Evolutionary conservation across 345 rosid species (phyloP).

Genomic region (Brassica carinata): DNA sequence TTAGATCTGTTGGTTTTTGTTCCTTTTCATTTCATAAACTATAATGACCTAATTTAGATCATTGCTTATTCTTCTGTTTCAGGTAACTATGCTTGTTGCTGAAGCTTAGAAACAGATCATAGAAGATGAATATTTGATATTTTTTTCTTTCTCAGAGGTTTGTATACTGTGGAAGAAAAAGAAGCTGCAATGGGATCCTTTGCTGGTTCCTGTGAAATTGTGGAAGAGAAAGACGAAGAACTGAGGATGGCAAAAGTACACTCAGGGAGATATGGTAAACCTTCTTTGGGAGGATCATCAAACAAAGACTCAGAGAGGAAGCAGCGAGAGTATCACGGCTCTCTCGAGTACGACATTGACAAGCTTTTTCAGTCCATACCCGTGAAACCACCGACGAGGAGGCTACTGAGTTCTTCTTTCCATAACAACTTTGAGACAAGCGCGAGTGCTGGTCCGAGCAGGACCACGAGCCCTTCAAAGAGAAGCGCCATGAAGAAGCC

Average conservation of each 20-base stretch:
- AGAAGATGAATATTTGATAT: too few relatives aligned
- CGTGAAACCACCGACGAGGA: constrained; percentile 62
- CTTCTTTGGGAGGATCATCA: constrained; percentile 46
- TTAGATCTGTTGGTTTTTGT: not conserved
- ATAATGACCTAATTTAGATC: too few relatives aligned
- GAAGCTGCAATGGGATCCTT: constrained; percentile 66
- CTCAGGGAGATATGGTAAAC: constrained; percentile 48
- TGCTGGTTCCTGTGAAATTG: constrained; percentile 73
- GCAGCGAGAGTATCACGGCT: constrained; percentile 57
- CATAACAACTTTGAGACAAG: constrained; percentile 38
- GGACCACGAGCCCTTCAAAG: constrained; percentile 62
- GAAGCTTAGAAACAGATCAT: too few relatives aligned
- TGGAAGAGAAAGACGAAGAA: constrained; percentile 74
- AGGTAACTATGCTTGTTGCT: not conserved
- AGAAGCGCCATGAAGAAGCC: constrained; percentile 65
- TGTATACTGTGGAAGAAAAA: not conserved
- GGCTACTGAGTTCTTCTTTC: constrained; percentile 50
- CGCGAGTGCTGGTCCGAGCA: constrained; percentile 50
- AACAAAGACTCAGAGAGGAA: constrained; percentile 54
- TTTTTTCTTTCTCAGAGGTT: not conserved
- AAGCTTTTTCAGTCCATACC: constrained; percentile 81
- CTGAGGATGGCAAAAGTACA: constrained; percentile 34
- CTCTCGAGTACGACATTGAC: constrained; percentile 80
- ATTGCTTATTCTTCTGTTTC: not conserved
- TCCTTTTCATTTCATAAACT: not conserved